A percentile compares a stretch with the other conserved stretches of the same genome.
These are phyloP conservation scores for Ascochyta koolunga DNA, from an alignment of 2,329 filamentous ascomycete genomes.

Conservation along the genomic window DNA sequence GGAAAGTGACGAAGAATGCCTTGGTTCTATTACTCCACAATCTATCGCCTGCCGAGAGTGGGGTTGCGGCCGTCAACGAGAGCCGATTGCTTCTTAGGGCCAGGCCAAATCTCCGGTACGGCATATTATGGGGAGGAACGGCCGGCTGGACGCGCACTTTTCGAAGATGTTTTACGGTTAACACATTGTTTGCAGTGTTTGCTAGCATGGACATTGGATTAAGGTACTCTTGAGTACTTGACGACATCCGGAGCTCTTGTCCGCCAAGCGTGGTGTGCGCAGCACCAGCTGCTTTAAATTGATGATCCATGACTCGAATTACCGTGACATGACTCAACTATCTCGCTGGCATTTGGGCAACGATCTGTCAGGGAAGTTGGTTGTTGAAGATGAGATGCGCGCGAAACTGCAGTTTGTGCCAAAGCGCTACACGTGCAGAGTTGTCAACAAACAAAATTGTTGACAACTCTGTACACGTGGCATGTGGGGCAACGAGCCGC, in stretches of 20 bases:
- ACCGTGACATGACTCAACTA: neutral
- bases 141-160: neutral
- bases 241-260: neutral
- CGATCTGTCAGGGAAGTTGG: neutral
- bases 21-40: neutral
- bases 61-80: constrained; percentile 3
- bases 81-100: constrained; percentile 3
- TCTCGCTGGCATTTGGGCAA: no score
- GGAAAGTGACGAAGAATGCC: neutral
- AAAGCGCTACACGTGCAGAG: no score
- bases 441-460: no score
- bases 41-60: constrained; percentile 14
- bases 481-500: constrained; percentile 1
- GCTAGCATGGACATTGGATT: neutral
- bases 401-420: neutral
- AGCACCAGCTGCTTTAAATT: neutral
- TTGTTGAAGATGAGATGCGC: neutral
- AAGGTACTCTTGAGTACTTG: neutral
- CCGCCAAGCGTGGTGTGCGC: neutral
- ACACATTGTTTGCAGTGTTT: neutral
- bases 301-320: no score
- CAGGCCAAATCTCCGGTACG: constrained; percentile 5
- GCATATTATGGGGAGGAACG: neutral
- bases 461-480: no score
- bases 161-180: no score